Base-by-base conservation (phyloP, 1,284 basidiomycete species). In the Heterobasidion annosum region DNA sequence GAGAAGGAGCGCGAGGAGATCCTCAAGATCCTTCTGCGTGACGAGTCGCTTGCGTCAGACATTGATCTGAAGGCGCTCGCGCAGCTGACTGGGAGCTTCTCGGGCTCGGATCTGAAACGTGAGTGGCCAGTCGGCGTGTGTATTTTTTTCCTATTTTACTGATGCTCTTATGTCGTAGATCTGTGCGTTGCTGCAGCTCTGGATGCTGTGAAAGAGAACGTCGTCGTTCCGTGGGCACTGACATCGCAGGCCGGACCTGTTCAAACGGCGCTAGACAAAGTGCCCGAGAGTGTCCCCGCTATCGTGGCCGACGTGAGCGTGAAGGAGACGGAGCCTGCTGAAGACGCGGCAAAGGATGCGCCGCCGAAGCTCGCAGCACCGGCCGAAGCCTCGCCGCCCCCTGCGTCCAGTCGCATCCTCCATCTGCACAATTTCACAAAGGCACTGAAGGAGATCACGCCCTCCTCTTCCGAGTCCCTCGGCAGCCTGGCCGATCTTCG, bases 21-120 rank as follows among this genome's bases (percentile, higher is more conserved):
- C 58, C 71, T 96, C 51, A 83, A 82, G 58, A 94, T 96, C 58
- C 72, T 93, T 42, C 75, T 95, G 32, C 78, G 84, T 15, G 85
- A 91, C 60, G 93, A 96, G 68, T 71, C 62, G 0, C 68, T 94
- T n/a, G 81, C 75, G 2, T 60, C 73, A 3, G 89, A 91, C 63
- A 74, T 94, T 2, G 82, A 90, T 62, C 65, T 88, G 5, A 71
- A 74, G 48, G 65, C 66, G 25, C 69, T 95, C 19, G 88, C 90
- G 2, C 80, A 78, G 65, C 78, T 82, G 64, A 93, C 93, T 0
- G 89, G 91, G 53, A 82, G 81, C 56, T 96, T 93, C 70, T 95
- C 93, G 53, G 93, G 93, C 15, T 93, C 91, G n/a, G 93, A 96
- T 68, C 73, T 96, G 56, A 95, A 94, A 68, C 91, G 93, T 94